Conservation (phyloP, 2,329 filamentous ascomycete species). For the Claviceps digitariae region DNA sequence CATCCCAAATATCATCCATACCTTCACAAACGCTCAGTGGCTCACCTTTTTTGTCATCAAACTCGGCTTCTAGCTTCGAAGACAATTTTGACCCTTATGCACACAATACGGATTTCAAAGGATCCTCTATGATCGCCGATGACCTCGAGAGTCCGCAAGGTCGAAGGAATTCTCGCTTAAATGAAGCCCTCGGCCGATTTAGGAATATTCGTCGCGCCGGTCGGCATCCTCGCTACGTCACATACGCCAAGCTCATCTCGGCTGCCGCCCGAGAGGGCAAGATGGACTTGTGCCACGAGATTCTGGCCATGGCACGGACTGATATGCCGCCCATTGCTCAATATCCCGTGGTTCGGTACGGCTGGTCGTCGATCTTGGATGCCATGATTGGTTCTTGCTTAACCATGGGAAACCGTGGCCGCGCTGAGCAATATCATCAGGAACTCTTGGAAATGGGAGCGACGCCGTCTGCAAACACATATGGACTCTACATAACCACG, state of each 20-base stretch:
- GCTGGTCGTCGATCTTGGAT: conserved; percentile 92
- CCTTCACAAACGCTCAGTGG: conserved; percentile 27
- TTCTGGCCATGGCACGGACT: conserved; percentile 75
- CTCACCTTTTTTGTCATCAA: conserved; percentile 40
- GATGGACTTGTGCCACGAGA: conserved; percentile 69
- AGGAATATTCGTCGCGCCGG: conserved; percentile 88
- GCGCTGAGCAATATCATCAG: conserved; percentile 79
- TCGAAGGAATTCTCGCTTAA: conserved; percentile 58
- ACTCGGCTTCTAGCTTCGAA: conserved; percentile 50
- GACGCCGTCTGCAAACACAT: conserved; percentile 91
- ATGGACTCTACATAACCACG: conserved; percentile 97
- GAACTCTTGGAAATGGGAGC: conserved; percentile 83
- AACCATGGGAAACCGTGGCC: conserved; percentile 62
- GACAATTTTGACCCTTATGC: conserved; percentile 88
- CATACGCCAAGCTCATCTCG: conserved; percentile 88
- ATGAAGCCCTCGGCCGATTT: conserved; percentile 71
- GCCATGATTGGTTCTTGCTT: conserved; percentile 92
- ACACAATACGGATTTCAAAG: conserved; percentile 82
- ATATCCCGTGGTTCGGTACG: conserved; percentile 79
- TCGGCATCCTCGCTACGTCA: conserved; percentile 87
- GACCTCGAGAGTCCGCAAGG: conserved; percentile 71
- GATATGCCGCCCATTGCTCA: conserved; percentile 78
- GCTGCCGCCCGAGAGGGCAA: conserved; percentile 78
- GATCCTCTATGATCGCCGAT: conserved; percentile 80
- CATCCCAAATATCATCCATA: conserved; percentile 31